Conservation (phyloP, 2,329 filamentous ascomycete genomes). For the Nemania sp. region DNA sequence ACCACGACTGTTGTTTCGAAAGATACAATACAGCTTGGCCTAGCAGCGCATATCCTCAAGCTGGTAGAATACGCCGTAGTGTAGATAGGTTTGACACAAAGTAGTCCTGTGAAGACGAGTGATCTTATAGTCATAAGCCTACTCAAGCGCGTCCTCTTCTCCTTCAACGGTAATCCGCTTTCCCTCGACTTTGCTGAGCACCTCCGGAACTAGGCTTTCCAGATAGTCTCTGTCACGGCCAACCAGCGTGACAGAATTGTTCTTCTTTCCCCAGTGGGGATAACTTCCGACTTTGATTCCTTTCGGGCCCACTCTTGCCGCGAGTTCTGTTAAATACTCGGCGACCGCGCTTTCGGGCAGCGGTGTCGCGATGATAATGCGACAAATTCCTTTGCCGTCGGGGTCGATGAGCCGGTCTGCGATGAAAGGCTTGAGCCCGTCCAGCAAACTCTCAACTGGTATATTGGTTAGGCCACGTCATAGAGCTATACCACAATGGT, state of each 20-base stretch:
- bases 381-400: conserved; percentile 76
- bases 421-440: conserved; percentile 73
- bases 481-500: neutral
- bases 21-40: too few species aligned
- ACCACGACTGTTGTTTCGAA: too few species aligned
- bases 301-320: conserved; percentile 69
- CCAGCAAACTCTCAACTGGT: conserved; percentile 71
- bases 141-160: conserved; percentile 59
- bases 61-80: neutral
- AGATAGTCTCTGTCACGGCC: conserved; percentile 74
- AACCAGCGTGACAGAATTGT: conserved; percentile 89
- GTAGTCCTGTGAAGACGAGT: too few species aligned
- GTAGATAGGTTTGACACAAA: neutral
- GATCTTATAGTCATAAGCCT: neutral
- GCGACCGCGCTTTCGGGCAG: conserved; percentile 85
- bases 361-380: conserved; percentile 85
- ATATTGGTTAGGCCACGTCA: neutral
- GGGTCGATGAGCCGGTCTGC: conserved; percentile 74
- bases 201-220: conserved; percentile 77
- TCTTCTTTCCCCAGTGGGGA: conserved; percentile 84
- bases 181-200: conserved; percentile 76
- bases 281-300: conserved; percentile 96
- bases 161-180: conserved; percentile 71
- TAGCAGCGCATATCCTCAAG: too few species aligned
- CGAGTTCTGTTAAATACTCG: conserved; percentile 78